These are phyloP conservation scores for Dendrostoma leiphaemia DNA, from an alignment of 2,329 filamentous ascomycete species.

Conservation along the genomic window DNA sequence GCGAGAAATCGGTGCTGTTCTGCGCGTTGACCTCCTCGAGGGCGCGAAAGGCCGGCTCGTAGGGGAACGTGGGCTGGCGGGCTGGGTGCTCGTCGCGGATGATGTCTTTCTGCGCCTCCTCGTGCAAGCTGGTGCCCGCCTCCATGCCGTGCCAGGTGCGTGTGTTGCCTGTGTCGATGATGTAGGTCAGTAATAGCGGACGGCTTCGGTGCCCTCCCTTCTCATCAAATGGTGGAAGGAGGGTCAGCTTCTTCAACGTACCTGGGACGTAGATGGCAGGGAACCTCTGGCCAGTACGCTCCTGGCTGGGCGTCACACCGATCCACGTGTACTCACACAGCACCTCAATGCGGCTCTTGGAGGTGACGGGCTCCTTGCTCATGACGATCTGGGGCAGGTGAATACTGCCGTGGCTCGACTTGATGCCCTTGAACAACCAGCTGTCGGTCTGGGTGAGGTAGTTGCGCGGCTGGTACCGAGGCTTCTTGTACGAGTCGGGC, in stretches of 20 bases:
- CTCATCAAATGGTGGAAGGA: no score
- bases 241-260: not conserved
- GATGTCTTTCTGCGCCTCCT: not conserved
- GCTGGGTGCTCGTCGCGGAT: conserved; percentile 6
- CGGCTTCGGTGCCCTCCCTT: no score
- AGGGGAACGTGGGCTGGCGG: conserved; percentile 3
- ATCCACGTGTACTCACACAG: conserved; percentile 17
- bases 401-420: conserved; percentile 2
- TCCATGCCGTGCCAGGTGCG: conserved; percentile 5
- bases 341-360: not conserved
- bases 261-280: conserved; percentile 16
- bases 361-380: not conserved
- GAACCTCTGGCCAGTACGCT: not conserved
- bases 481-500: not conserved
- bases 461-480: not conserved
- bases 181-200: not conserved
- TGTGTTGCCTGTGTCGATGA: not conserved
- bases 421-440: conserved; percentile 11
- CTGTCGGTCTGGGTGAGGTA: conserved; percentile 1
- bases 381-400: not conserved
- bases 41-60: conserved; percentile 16
- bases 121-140: not conserved
- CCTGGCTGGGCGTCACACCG: conserved; percentile 6
- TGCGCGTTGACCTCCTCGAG: not conserved
- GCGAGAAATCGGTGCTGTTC: not conserved